These are phyloP conservation scores for Malus hybrid DNA, from an alignment of 331 rosid genomes.

Conservation along the genomic window DNA sequence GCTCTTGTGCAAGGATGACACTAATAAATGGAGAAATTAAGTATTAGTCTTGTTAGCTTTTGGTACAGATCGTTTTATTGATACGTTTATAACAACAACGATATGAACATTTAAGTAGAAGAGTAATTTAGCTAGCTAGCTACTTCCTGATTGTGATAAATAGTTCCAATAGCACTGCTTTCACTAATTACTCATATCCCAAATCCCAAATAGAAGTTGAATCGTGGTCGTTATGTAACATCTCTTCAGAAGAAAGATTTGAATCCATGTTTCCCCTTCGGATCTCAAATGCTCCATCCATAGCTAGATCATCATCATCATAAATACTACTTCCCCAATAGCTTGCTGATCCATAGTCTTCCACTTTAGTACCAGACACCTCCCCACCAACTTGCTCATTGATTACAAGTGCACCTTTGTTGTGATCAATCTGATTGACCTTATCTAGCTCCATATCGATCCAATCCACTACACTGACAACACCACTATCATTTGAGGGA, in stretches of 20 bases:
- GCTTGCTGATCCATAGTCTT: not conserved
- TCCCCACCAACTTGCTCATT: too few species aligned
- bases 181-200: conserved; percentile 5
- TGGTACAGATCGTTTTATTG: too few species aligned
- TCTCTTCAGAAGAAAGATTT: conserved; percentile 1
- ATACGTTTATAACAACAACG: too few species aligned
- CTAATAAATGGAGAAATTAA: too few species aligned
- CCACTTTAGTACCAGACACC: not conserved
- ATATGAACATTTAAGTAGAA: too few species aligned
- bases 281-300: conserved; percentile 25
- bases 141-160: too few species aligned
- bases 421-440: conserved; percentile 1
- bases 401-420: not conserved
- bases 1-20: too few species aligned
- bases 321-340: not conserved
- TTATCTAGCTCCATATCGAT: conserved; percentile 23
- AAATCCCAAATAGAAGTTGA: conserved; percentile 49
- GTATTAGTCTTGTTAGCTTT: too few species aligned
- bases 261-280: not conserved
- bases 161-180: not conserved
- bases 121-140: too few species aligned
- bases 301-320: conserved; percentile 28
- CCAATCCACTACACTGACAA: conserved; percentile 28
- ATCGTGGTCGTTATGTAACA: conserved; percentile 3
- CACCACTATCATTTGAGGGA: not conserved